Evolutionary conservation across 2,329 filamentous ascomycete genomes (phyloP).

Genomic region (Exophiala xenobiotica): DNA sequence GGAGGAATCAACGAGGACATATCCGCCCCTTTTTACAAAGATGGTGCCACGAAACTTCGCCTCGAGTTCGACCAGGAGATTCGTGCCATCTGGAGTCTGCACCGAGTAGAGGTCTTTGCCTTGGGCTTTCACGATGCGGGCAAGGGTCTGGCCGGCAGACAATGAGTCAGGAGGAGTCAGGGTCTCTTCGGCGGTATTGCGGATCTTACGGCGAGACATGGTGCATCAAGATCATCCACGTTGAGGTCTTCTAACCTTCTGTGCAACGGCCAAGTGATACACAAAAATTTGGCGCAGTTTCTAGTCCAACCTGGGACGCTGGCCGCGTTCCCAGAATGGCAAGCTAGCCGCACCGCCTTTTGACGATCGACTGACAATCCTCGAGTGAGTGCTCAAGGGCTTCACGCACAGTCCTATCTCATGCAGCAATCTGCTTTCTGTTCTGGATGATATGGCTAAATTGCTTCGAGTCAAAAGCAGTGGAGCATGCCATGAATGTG

Average conservation of each 20-base stretch:
- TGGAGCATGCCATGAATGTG: not conserved
- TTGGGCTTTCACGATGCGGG: constrained; percentile 74
- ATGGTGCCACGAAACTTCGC: constrained; percentile 86
- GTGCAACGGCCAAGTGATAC: too few relatives aligned
- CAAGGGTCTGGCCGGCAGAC: constrained; percentile 60
- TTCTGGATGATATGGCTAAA: not conserved
- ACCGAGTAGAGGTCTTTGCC: constrained; percentile 89
- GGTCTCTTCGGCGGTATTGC: constrained; percentile 74
- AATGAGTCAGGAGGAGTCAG: constrained; percentile 58
- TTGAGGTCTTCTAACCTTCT: too few relatives aligned
- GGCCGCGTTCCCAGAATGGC: not conserved
- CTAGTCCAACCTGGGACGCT: not conserved
- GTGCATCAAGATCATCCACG: not conserved
- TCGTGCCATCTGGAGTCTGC: constrained; percentile 64
- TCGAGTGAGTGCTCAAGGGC: not conserved
- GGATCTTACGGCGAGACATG: constrained; percentile 69
- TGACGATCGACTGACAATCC: too few relatives aligned
- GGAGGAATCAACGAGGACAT: constrained; percentile 75
- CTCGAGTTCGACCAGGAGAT: constrained; percentile 75
- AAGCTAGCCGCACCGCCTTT: not conserved
- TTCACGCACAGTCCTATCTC: not conserved
- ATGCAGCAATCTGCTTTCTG: not conserved
- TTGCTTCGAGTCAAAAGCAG: not conserved
- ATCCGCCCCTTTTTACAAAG: constrained; percentile 88
- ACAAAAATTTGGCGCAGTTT: not conserved